Base-by-base conservation (phyloP, 305 asterid genomes). In the Nicotiana rustica region DNA sequence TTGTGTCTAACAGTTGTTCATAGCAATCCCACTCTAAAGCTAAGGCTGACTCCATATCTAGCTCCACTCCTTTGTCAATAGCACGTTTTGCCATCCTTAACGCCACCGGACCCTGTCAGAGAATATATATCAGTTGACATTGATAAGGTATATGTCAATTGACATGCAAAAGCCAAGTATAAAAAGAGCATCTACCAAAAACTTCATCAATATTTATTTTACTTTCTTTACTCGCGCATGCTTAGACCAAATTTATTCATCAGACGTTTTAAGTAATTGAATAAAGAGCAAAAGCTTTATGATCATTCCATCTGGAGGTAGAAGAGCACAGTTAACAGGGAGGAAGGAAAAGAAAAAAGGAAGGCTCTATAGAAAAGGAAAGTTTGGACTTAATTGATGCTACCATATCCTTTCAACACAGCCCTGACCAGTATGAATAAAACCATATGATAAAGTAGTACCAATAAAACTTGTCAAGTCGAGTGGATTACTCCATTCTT, bases 51-150 rank as follows among this genome's bases (percentile, higher is more conserved):
- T 68, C 67, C 89, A 88, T 83, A 78, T 92, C 93, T 60, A 85
- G 81, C 81, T 90, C 96, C 44, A 90, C 41, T 36, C 99, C 99
- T 52, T 89, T 89, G 67, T 94, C 92, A 17, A 95, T 95, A 2
- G 99, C 98, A 68, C 86, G 91, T 83, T 95, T 93, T 0, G 98
- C 99, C 99, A 93, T 92, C 77, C 87, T 90, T 85, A 94, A 89
- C 9, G 98, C 99, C 84, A 95, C 35, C 25, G 99, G 98, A n/a
- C 99, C 99, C 99, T 95, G 90, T 82, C 59, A 61, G 9, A 64
- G 60, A 52, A 78, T 47, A 69, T 49, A 61, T 1, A 4, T n/a
- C 61, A 67, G 47, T 66, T 7, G 21, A 44, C 52, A 44, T 44
- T 44, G 52, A 44, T 44, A 8, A 44, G 52, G 52, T 47, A 69